Base-by-base conservation (phyloP, 371 early-diverging fungal genomes). In the Circinella minor region DNA sequence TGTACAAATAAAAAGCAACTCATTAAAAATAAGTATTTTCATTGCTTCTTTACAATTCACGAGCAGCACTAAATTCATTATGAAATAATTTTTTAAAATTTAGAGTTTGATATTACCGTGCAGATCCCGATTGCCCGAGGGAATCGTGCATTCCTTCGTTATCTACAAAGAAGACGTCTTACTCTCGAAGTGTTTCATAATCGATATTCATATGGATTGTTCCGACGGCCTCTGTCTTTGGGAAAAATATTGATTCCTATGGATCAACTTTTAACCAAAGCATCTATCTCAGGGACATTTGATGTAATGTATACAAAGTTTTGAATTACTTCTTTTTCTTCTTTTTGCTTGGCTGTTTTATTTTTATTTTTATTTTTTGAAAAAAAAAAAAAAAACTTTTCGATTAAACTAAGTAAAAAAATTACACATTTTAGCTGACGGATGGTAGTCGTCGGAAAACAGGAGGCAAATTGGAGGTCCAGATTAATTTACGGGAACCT, bases 141-240 rank as follows among this genome's bases (percentile, higher is more conserved):
- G 4, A 81, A 82, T 46, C 82, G 88, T 54, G 69, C 75, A 1
- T 93, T 93, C 61, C 77, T 86, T 55, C 76, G 94, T 9, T 86
- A 88, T 74, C 65, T 93, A 1, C 92, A 92, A 72, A 68, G 92
- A 36, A 88, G 87, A 72, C 91, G 92, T 65, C 81, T 87, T 1
- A 83, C 86, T 0, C 82, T 95, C 55, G 92, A 92, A 62, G 89
- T 94, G 6, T 90, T 83, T 72, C 92, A 93, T 68, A 82, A 83
- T 48, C 78, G 79, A 38, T 89, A 89, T 66, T 80, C 78, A 11
- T 84, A 84, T 66, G 91, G 90, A 0, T 72, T 89, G 9, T 86
- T 90, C 38, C 79, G 89, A 62, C 78, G 87, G 61, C 84, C 85
- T 18, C 76, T 89, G 7, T 79, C 78, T 6, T 65, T 96, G 3